A percentile compares a stretch with the other conserved stretches of the same genome.
phyloP scores from a whole-genome alignment of 2,329 filamentous ascomycete genomes.

The Apiospora saccharicola region DNA sequence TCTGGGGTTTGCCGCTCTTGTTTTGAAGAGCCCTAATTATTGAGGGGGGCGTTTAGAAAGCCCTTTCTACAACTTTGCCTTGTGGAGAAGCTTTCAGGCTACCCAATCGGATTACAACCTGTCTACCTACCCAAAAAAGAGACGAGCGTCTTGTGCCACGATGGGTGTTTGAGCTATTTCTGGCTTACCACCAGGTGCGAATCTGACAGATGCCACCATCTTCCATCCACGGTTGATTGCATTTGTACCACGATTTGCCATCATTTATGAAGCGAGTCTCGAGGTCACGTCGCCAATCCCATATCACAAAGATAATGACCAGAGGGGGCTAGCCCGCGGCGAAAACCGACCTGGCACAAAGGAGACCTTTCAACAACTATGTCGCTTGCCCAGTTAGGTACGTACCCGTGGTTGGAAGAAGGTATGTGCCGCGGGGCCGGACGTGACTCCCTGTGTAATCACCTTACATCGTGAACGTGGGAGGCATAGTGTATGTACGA shows the following conservation, averaged over 20 bases:
- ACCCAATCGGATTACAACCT: background rate
- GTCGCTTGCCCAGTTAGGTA: background rate
- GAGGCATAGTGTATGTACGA: background rate
- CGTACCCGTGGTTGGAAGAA: background rate
- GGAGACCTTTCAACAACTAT: background rate
- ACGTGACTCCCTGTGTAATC: background rate
- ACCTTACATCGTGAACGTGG: background rate
- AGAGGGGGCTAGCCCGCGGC: background rate
- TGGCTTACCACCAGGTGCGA: background rate
- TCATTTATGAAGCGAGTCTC: slow-evolving; percentile 2
- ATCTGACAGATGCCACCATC: background rate
- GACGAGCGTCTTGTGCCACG: background rate
- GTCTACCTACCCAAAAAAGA: background rate
- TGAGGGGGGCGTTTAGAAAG: background rate
- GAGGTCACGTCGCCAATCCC: background rate
- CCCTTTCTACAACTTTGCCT: background rate
- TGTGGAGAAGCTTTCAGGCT: background rate
- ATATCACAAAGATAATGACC: background rate
- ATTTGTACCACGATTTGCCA: background rate
- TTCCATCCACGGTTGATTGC: background rate
- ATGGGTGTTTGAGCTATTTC: background rate
- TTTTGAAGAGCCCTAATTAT: background rate
- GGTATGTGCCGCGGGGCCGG: background rate
- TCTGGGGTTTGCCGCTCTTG: background rate
- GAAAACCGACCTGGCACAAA: background rate